Evolutionary conservation across 257 asterid genomes (phyloP).

Genomic region (Handroanthus guayacan): DNA sequence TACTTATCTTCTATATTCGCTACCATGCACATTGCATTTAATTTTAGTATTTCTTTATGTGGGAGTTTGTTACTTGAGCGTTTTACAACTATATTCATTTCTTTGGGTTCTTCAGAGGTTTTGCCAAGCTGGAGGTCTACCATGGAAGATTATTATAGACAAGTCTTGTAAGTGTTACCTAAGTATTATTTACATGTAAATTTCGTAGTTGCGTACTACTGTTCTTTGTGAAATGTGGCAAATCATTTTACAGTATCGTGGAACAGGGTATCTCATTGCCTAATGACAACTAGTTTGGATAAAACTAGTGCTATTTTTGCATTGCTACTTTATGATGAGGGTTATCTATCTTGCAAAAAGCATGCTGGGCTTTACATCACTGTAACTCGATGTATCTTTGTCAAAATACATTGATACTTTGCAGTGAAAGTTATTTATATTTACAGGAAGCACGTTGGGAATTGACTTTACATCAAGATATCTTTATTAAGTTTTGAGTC

Average conservation of each 20-base stretch:
- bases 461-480: neutral
- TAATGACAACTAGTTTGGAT: neutral
- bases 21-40: neutral
- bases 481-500: neutral
- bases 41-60: neutral
- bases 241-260: neutral
- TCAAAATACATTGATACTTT: neutral
- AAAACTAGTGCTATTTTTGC: neutral
- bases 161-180: conserved; percentile 49
- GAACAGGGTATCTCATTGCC: neutral
- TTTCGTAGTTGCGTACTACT: neutral
- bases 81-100: neutral
- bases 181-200: neutral
- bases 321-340: neutral
- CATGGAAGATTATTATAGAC: conserved; percentile 56
- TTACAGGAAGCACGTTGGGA: neutral
- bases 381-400: neutral
- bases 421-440: neutral
- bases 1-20: neutral
- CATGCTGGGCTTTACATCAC: neutral
- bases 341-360: neutral
- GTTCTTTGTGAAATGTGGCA: neutral
- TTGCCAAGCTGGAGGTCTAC: conserved; percentile 62
- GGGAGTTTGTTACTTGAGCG: neutral
- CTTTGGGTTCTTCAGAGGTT: conserved; percentile 38